A percentile compares a stretch with the other conserved stretches of the same genome.
Conservation (phyloP, 768 basidiomycete species). For the Podaxis sp. region DNA sequence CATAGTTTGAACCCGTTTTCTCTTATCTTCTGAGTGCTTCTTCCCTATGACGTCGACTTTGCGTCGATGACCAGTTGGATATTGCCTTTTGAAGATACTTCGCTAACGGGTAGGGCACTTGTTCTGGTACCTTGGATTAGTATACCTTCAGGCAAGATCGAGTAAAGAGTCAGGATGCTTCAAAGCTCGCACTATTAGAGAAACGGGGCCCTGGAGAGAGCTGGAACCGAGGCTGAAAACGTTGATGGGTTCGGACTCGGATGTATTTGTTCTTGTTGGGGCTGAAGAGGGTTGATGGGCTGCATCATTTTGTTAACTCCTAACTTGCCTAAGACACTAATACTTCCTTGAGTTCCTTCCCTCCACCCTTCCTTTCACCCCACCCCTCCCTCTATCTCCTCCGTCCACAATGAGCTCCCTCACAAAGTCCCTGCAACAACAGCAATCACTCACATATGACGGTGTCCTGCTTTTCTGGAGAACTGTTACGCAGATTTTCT, state of each 20-base stretch:
- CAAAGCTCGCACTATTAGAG: too few relatives aligned
- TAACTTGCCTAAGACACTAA: neutral
- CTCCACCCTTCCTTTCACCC: neutral
- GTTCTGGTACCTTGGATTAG: too few relatives aligned
- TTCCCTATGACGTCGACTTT: neutral
- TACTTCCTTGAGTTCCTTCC: neutral
- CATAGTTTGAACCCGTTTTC: neutral
- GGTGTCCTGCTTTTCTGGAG: conserved; percentile 83
- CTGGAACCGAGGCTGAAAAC: neutral
- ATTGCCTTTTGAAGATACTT: neutral
- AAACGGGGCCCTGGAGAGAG: too few relatives aligned
- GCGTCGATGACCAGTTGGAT: neutral
- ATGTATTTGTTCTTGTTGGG: conserved; percentile 10
- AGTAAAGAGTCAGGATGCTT: too few relatives aligned
- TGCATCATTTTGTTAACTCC: neutral
- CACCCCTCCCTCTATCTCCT: conserved; percentile 5
- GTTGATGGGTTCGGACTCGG: neutral
- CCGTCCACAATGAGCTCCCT: conserved; percentile 21
- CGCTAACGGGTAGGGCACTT: too few relatives aligned
- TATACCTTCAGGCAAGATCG: too few relatives aligned
- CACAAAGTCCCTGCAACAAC: conserved; percentile 18
- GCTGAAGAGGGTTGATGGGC: neutral
- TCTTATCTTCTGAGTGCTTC: neutral
- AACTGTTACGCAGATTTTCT: conserved; percentile 88
- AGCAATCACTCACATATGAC: conserved; percentile 54